These are phyloP conservation scores for Amanita thiersii DNA, from an alignment of 768 basidiomycete species.

Conservation along the genomic window DNA sequence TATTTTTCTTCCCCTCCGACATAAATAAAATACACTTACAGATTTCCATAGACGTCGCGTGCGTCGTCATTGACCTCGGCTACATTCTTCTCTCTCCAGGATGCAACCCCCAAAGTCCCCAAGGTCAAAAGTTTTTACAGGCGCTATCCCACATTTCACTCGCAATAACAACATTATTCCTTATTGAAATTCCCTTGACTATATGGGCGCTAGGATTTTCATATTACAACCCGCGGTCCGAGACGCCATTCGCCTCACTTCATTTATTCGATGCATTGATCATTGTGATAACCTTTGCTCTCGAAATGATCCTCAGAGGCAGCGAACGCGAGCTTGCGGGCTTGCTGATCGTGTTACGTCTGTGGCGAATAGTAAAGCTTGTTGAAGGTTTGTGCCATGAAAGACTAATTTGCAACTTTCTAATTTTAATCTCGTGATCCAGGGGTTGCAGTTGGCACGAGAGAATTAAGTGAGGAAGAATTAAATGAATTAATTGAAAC, in stretches of 20 bases:
- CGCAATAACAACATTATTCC: conserved; percentile 61
- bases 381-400: conserved; percentile 34
- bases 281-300: conserved; percentile 63
- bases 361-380: conserved; percentile 77
- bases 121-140: conserved; percentile 53
- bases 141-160: conserved; percentile 56
- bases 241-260: conserved; percentile 45
- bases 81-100: conserved; percentile 54
- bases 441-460: conserved; percentile 74
- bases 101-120: conserved; percentile 36
- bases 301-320: conserved; percentile 65
- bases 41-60: conserved; percentile 58
- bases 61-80: conserved; percentile 65
- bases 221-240: conserved; percentile 57
- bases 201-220: conserved; percentile 58
- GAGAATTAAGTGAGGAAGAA: conserved; percentile 55
- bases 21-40: conserved; percentile 14
- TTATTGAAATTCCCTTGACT: conserved; percentile 68
- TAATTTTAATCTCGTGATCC: neutral
- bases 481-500: conserved; percentile 41
- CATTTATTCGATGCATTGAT: conserved; percentile 70
- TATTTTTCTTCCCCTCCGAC: neutral
- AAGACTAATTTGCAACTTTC: neutral
- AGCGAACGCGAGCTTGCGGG: conserved; percentile 63
- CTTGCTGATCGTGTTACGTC: conserved; percentile 63